Evolutionary conservation across 306 rosid genomes (phyloP).

Genomic region (Dryas octopetala): DNA sequence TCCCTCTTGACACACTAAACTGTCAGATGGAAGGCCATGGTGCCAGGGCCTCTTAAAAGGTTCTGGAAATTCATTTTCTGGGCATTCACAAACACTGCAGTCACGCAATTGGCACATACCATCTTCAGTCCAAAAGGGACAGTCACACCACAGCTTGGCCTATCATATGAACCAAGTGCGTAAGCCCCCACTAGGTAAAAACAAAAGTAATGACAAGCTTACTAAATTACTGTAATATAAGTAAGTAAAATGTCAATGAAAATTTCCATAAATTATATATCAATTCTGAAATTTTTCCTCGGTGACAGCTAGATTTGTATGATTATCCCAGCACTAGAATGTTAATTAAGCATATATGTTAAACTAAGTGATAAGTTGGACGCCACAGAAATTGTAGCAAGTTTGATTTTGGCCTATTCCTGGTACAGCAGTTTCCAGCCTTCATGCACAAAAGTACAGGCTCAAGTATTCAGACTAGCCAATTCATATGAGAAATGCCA

Average conservation of each 20-base stretch:
- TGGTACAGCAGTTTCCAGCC: background rate
- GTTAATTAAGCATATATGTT: background rate
- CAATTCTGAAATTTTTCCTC: background rate
- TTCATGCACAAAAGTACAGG: background rate
- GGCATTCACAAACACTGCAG: slow-evolving; percentile 97
- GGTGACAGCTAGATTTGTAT: background rate
- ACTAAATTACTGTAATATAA: background rate
- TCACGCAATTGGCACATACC: slow-evolving; percentile 98
- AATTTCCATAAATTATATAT: background rate
- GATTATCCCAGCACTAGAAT: background rate
- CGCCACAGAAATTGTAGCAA: background rate
- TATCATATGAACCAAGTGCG: slow-evolving; percentile 16
- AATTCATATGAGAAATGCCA: background rate
- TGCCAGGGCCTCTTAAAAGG: slow-evolving; percentile 47
- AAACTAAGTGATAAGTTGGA: background rate
- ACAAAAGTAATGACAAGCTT: background rate
- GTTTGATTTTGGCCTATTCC: background rate
- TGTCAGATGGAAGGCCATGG: slow-evolving; percentile 40
- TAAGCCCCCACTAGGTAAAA: background rate
- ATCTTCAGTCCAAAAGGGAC: slow-evolving; percentile 79
- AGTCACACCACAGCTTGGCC: slow-evolving; percentile 63
- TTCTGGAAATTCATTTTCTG: slow-evolving; percentile 68
- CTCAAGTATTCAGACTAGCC: background rate
- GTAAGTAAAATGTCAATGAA: background rate
- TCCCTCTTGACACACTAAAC: slow-evolving; percentile 60